Percentiles rank a stretch among this genome's conserved stretches.
These are phyloP conservation scores for Drechslerella dactyloides DNA, from an alignment of 2,329 filamentous ascomycete species.

Conservation along the genomic window DNA sequence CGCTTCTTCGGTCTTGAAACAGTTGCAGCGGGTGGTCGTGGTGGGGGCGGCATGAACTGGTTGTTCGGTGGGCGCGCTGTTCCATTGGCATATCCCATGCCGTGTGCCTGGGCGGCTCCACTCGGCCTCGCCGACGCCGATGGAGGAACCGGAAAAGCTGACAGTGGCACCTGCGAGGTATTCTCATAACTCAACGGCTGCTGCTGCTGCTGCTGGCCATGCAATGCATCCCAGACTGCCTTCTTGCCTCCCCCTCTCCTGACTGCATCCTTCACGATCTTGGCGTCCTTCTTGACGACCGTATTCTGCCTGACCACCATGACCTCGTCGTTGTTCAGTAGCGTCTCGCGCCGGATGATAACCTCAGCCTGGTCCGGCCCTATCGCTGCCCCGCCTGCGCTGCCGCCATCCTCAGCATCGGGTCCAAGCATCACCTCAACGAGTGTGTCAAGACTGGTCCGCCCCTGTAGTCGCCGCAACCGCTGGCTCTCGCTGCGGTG, in stretches of 20 bases:
- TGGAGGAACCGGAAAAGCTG: constrained; percentile 1
- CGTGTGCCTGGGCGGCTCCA: background rate
- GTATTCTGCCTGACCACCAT: constrained; percentile 53
- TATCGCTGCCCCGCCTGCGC: constrained; percentile 52
- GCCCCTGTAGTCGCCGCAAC: constrained; percentile 65
- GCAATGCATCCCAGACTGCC: constrained; percentile 39
- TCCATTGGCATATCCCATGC: constrained; percentile 19
- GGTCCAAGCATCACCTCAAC: constrained; percentile 60
- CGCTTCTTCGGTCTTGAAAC: constrained; percentile 26
- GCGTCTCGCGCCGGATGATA: constrained; percentile 54
- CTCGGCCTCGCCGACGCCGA: background rate
- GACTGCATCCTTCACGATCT: constrained; percentile 41
- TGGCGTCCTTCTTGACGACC: constrained; percentile 42
- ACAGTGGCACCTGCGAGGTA: constrained; percentile 12
- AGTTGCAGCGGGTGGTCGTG: constrained; percentile 16
- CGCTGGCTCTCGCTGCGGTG: constrained; percentile 57
- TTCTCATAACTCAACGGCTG: constrained; percentile 2
- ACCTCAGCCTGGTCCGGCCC: constrained; percentile 49
- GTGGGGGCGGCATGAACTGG: constrained; percentile 22
- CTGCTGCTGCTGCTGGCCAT: constrained; percentile 19
- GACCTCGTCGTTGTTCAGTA: constrained; percentile 51
- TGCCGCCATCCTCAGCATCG: constrained; percentile 51
- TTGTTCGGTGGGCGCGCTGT: constrained; percentile 34
- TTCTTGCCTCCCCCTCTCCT: constrained; percentile 25
- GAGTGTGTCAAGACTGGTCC: constrained; percentile 85